phyloP scores from a whole-genome alignment of 2,329 filamentous ascomycete species.

The Bipolaris bicolor region DNA sequence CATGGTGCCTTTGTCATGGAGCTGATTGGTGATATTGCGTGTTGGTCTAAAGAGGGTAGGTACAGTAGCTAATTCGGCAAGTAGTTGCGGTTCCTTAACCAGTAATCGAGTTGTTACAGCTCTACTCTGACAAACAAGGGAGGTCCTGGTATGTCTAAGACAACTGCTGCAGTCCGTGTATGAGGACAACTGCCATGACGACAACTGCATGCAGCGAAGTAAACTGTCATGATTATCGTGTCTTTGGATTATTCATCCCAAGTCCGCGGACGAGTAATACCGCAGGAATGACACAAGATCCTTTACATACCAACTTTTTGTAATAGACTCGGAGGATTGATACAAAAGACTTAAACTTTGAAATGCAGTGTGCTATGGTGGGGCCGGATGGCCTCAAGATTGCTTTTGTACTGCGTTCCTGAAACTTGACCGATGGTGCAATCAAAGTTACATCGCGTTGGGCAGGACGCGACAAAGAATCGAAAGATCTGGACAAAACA shows the following conservation, averaged over 20 bases:
- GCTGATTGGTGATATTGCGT: neutral
- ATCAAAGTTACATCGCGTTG: neutral
- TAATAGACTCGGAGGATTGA: neutral
- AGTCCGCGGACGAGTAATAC: neutral
- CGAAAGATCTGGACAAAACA: neutral
- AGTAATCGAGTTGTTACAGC: neutral
- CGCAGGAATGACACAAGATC: neutral
- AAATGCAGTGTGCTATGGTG: neutral
- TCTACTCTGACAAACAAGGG: neutral
- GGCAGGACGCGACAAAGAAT: neutral
- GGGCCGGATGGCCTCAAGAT: neutral
- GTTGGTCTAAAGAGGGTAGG: neutral
- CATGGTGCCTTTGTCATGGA: neutral
- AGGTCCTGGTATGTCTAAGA: neutral
- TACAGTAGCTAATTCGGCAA: neutral
- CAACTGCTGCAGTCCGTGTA: neutral
- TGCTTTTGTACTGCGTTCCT: slow-evolving; percentile 3
- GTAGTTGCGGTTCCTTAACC: neutral
- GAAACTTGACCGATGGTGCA: neutral
- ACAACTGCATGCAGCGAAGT: neutral
- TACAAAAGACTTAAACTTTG: neutral
- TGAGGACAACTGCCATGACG: neutral
- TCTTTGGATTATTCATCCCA: neutral
- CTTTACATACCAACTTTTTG: neutral
- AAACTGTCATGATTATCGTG: neutral